phyloP scores from a whole-genome alignment of 73 alveolate genomes.

The Tetrahymena elliotti region DNA sequence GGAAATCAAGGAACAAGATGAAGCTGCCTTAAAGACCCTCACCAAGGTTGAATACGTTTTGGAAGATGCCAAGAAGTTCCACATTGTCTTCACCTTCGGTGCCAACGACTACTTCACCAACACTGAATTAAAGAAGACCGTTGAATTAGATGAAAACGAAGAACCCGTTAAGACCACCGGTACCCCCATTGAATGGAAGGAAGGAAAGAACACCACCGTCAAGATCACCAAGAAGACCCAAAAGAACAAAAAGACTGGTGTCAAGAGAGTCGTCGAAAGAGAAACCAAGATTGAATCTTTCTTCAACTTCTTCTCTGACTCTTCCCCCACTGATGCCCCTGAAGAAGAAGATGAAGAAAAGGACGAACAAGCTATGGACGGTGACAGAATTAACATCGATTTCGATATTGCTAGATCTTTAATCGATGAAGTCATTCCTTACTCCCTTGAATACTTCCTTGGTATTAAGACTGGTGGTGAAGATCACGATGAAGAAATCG shows the following conservation, averaged over 20 bases:
- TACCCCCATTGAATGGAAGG: conserved; percentile 90
- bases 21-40: conserved; percentile 18
- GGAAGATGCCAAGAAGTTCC: conserved; percentile 62
- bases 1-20: conserved; percentile 26
- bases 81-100: conserved; percentile 69
- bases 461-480: conserved; percentile 77
- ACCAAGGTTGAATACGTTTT: conserved; percentile 9
- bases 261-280: conserved; percentile 63
- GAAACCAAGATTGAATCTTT: conserved; percentile 61
- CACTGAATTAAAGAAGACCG: conserved; percentile 61
- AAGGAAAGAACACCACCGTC: conserved; percentile 76
- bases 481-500: conserved; percentile 47
- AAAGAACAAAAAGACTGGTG: conserved; percentile 82
- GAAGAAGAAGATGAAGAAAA: conserved; percentile 78
- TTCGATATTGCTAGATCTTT: conserved; percentile 85
- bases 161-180: conserved; percentile 77
- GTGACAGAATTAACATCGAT: conserved; percentile 59
- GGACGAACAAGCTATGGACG: conserved; percentile 49
- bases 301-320: conserved; percentile 86
- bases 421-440: conserved; percentile 84
- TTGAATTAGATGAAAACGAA: conserved; percentile 60
- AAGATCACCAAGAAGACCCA: conserved; percentile 89
- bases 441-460: conserved; percentile 85
- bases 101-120: conserved; percentile 85
- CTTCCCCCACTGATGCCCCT: conserved; percentile 71